phyloP scores from a whole-genome alignment of 2,329 filamentous ascomycete species.

The Macrophomina phaseolina region DNA sequence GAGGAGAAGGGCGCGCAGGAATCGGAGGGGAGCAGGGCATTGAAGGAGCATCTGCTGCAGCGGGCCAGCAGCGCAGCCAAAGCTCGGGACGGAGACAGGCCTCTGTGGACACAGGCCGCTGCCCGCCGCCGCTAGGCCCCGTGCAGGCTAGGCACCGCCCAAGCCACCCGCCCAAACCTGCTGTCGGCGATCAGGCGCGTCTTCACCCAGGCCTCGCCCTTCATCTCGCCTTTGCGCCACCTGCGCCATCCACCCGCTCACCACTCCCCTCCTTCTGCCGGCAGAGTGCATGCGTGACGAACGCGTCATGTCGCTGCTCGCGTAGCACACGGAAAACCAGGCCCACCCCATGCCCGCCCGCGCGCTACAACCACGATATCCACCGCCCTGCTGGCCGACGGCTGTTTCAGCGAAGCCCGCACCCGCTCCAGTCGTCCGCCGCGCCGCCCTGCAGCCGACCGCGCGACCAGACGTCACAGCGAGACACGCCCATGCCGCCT shows the following conservation, averaged over 20 bases:
- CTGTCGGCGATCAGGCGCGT: conserved; percentile 1
- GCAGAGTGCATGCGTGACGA: neutral
- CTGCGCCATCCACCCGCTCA: neutral
- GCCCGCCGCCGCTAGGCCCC: neutral
- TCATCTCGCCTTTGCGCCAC: conserved; percentile 3
- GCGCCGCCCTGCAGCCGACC: neutral
- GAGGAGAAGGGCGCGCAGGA: neutral
- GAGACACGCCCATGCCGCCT: neutral
- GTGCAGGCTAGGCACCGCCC: neutral
- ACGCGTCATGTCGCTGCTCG: neutral
- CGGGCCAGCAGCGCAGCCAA: neutral
- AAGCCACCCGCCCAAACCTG: neutral
- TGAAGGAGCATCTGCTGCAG: neutral
- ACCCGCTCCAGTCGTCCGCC: neutral
- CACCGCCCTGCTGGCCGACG: neutral
- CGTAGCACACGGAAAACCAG: neutral
- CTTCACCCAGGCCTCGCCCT: conserved; percentile 6
- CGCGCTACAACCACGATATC: neutral
- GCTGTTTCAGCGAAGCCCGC: conserved; percentile 4
- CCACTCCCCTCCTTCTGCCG: neutral
- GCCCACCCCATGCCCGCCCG: neutral
- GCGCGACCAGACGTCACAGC: neutral
- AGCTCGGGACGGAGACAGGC: neutral
- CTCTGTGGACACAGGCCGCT: neutral
- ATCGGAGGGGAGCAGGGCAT: neutral